phyloP scores from a whole-genome alignment of 1,139 yeast species.

The Arxiozyma slooffiae region DNA sequence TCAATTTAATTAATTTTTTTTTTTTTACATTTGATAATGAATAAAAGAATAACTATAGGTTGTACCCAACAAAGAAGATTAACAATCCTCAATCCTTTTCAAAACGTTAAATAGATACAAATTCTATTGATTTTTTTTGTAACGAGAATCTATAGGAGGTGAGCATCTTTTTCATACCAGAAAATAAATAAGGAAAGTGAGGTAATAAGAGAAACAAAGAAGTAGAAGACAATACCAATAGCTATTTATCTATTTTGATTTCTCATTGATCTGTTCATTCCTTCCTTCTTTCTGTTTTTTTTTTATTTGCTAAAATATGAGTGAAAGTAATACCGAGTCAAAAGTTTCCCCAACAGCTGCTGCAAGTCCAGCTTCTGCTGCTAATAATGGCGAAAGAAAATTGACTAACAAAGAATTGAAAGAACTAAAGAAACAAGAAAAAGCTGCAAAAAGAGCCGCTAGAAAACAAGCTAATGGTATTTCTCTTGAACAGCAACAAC shows the following conservation, averaged over 20 bases:
- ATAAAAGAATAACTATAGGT: no score
- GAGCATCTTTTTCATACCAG: not conserved
- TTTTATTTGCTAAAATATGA: not conserved
- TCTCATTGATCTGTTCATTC: no score
- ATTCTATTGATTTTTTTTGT: not conserved
- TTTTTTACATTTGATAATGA: not conserved
- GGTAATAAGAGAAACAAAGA: no score
- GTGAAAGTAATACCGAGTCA: not conserved
- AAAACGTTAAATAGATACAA: not conserved
- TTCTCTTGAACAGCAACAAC: slow-evolving; percentile 29
- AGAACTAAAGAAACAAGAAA: slow-evolving; percentile 78
- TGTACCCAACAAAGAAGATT: no score
- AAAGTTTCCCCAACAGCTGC: not conserved
- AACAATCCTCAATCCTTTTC: not conserved
- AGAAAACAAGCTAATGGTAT: slow-evolving; percentile 31
- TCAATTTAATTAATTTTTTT: no score
- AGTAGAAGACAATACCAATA: not conserved
- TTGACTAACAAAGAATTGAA: slow-evolving; percentile 76
- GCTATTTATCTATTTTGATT: no score
- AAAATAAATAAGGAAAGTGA: no score
- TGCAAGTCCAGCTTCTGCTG: not conserved
- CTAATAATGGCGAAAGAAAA: slow-evolving; percentile 20
- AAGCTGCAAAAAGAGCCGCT: slow-evolving; percentile 66
- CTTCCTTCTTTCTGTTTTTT: no score
- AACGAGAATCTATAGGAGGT: no score